Evolutionary conservation across 306 rosid genomes (phyloP).

Genomic region (Amphicarpaea edgeworthii): DNA sequence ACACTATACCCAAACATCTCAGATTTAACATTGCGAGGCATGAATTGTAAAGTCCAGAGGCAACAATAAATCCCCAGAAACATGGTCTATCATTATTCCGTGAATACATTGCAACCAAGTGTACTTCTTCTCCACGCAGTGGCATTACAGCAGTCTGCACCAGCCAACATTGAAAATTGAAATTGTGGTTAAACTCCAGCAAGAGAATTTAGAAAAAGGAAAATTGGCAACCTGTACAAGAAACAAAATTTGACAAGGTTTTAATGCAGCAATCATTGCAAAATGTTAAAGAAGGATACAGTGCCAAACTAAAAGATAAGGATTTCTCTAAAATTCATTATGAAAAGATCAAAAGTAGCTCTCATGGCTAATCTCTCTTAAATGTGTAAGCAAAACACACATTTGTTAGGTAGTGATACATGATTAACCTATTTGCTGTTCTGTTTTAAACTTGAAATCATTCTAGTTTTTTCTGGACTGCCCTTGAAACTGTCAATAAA

Average conservation of each 20-base stretch:
- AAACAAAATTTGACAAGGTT: neutral
- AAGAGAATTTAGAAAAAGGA: constrained; percentile 18
- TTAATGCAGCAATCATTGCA: neutral
- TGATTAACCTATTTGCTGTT: neutral
- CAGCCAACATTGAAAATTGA: constrained; percentile 1
- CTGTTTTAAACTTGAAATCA: neutral
- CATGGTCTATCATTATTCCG: constrained; percentile 66
- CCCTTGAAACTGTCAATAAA: neutral
- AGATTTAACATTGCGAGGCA: constrained; percentile 88
- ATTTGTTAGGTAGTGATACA: neutral
- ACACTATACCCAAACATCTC: constrained; percentile 89
- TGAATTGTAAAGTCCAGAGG: constrained; percentile 74
- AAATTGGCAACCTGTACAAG: neutral
- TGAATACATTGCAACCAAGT: constrained; percentile 83
- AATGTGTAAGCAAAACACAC: neutral
- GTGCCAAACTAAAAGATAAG: neutral
- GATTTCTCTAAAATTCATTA: neutral
- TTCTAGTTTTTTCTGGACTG: neutral
- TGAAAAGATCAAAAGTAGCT: neutral
- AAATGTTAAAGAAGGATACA: constrained; percentile 32
- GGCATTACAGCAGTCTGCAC: constrained; percentile 85
- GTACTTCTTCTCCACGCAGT: constrained; percentile 73
- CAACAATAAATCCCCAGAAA: constrained; percentile 84
- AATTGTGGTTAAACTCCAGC: constrained; percentile 24
- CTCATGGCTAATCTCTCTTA: no score